These are phyloP conservation scores for Aspergillus quadrilineatus DNA, from an alignment of 2,329 filamentous ascomycete species.

Conservation along the genomic window DNA sequence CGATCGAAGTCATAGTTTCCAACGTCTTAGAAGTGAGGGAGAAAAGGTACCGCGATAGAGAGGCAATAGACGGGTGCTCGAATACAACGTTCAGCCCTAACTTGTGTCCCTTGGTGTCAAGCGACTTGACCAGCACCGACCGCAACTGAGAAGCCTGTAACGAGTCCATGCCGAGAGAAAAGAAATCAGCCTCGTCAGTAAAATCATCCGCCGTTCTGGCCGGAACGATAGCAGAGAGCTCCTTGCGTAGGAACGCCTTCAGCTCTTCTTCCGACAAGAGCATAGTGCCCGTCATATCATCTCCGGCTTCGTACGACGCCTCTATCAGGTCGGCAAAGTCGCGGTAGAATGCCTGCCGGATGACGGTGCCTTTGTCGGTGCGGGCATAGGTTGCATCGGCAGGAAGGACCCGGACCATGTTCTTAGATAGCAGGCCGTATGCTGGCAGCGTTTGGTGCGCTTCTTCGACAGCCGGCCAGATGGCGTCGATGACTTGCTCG, in stretches of 20 bases:
- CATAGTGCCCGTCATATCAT: constrained; percentile 24
- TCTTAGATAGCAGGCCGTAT: constrained; percentile 54
- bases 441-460: constrained; percentile 53
- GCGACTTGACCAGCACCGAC: constrained; percentile 49
- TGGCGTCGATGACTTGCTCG: constrained; percentile 47
- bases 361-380: constrained; percentile 59
- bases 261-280: constrained; percentile 30
- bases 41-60: constrained; percentile 48
- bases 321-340: constrained; percentile 50
- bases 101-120: constrained; percentile 51
- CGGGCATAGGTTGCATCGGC: constrained; percentile 47
- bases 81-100: constrained; percentile 60
- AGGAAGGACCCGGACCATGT: constrained; percentile 54
- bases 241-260: constrained; percentile 34
- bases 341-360: constrained; percentile 51
- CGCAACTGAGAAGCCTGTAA: constrained; percentile 59
- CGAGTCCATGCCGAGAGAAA: constrained; percentile 57
- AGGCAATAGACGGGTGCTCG: constrained; percentile 53
- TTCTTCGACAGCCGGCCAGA: constrained; percentile 53
- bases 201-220: constrained; percentile 19
- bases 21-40: constrained; percentile 40
- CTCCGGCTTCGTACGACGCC: constrained; percentile 39
- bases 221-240: constrained; percentile 28
- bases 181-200: constrained; percentile 56
- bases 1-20: constrained; percentile 32